Percentiles rank a stretch among this genome's conserved stretches.
Evolutionary conservation across 495 filamentous ascomycete genomes (phyloP).

Genomic region (Aspergillus incahuasiensis): DNA sequence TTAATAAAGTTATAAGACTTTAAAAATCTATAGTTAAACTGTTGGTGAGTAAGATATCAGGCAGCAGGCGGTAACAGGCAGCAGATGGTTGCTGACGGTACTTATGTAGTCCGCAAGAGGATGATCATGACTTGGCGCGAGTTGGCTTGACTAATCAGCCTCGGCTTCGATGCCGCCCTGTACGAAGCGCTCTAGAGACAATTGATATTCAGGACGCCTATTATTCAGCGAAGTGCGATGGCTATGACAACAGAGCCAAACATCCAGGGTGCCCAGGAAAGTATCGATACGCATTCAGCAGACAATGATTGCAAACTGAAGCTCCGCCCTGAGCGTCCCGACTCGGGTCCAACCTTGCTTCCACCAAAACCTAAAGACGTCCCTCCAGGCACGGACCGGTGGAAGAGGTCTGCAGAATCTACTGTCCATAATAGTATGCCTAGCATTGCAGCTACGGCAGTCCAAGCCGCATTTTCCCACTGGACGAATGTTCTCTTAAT

Average conservation of each 20-base stretch:
- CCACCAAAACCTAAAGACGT: background rate
- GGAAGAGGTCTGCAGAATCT: background rate
- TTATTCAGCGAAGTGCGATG: background rate
- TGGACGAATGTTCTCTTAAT: slow-evolving; percentile 67
- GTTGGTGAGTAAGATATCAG: too few species aligned
- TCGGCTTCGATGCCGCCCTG: background rate
- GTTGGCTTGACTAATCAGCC: background rate
- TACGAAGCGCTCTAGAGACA: background rate
- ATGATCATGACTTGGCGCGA: background rate
- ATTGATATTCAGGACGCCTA: background rate
- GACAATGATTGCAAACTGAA: background rate
- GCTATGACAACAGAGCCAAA: background rate
- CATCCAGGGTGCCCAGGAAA: background rate
- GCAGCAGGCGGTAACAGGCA: too few species aligned
- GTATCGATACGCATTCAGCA: background rate
- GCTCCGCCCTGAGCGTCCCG: background rate
- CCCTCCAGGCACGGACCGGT: background rate
- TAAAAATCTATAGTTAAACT: too few species aligned
- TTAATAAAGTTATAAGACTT: too few species aligned
- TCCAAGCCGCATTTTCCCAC: slow-evolving; percentile 54
- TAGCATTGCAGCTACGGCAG: slow-evolving; percentile 29
- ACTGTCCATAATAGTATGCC: slow-evolving; percentile 29
- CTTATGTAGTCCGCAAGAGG: background rate
- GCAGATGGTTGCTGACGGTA: too few species aligned
- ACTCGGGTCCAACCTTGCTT: background rate